phyloP scores from a whole-genome alignment of 2,329 filamentous ascomycete genomes.

The Onygena corvina region DNA sequence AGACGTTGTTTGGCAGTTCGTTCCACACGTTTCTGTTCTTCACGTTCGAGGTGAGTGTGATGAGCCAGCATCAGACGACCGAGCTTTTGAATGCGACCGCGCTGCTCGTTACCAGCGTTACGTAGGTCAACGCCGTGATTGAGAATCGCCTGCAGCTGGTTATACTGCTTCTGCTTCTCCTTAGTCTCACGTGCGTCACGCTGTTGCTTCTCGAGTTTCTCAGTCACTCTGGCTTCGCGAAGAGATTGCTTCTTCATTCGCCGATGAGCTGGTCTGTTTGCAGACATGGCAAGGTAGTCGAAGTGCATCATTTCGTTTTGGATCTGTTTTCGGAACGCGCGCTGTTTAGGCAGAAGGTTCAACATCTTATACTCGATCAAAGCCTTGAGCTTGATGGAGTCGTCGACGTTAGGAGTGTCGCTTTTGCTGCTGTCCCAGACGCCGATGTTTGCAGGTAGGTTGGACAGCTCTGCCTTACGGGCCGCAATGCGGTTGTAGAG shows the following conservation, averaged over 20 bases:
- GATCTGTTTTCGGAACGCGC: conserved; percentile 71
- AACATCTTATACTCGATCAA: conserved; percentile 93
- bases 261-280: conserved; percentile 79
- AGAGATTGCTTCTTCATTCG: conserved; percentile 96
- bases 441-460: conserved; percentile 70
- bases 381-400: conserved; percentile 73
- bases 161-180: conserved; percentile 93
- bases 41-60: conserved; percentile 94
- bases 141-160: conserved; percentile 79
- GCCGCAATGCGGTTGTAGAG: conserved; percentile 83
- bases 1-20: conserved; percentile 98
- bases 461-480: conserved; percentile 71
- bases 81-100: conserved; percentile 68
- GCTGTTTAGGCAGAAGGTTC: conserved; percentile 76
- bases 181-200: conserved; percentile 89
- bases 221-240: conserved; percentile 88
- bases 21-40: conserved; percentile 97
- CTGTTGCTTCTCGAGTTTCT: conserved; percentile 98
- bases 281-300: conserved; percentile 93
- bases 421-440: conserved; percentile 68
- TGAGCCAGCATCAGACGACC: conserved; percentile 79
- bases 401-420: conserved; percentile 57
- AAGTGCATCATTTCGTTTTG: conserved; percentile 88
- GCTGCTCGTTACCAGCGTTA: conserved; percentile 54
- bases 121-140: conserved; percentile 69